Conservation (phyloP, 345 rosid species). For the Xanthoceras sorbifolium region DNA sequence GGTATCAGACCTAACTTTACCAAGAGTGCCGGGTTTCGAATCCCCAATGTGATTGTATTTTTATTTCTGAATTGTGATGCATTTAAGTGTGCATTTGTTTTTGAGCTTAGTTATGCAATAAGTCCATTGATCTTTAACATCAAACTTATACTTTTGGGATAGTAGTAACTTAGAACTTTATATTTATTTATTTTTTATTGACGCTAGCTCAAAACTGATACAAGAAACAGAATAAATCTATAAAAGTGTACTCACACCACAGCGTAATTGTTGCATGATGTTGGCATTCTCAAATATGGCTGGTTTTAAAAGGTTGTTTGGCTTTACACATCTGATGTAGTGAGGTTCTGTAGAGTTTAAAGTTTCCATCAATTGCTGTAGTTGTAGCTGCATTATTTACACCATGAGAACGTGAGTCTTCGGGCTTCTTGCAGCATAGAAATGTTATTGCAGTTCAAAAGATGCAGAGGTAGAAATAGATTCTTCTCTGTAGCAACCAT, state of each 20-base stretch:
- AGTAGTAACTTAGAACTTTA: too few relatives aligned
- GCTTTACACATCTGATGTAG: constrained; percentile 97
- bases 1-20: too few relatives aligned
- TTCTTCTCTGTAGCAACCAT: not conserved
- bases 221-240: constrained; percentile 9
- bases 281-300: constrained; percentile 92
- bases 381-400: constrained; percentile 75
- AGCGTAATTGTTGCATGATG: constrained; percentile 93
- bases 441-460: not conserved
- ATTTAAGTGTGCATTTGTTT: too few relatives aligned
- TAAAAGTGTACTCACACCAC: constrained; percentile 72
- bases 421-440: constrained; percentile 13
- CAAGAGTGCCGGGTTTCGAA: too few relatives aligned
- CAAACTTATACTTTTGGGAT: too few relatives aligned
- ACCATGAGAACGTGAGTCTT: constrained; percentile 25
- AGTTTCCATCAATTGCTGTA: constrained; percentile 86
- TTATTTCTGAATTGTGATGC: too few relatives aligned
- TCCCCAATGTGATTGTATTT: too few relatives aligned
- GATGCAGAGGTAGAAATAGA: not conserved
- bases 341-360: constrained; percentile 94
- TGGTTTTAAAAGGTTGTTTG: constrained; percentile 90
- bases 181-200: not conserved
- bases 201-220: constrained; percentile 15
- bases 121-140: too few relatives aligned
- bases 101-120: too few relatives aligned